Base-by-base conservation (phyloP, 2,329 filamentous ascomycete species). In the Amphichorda felina region DNA sequence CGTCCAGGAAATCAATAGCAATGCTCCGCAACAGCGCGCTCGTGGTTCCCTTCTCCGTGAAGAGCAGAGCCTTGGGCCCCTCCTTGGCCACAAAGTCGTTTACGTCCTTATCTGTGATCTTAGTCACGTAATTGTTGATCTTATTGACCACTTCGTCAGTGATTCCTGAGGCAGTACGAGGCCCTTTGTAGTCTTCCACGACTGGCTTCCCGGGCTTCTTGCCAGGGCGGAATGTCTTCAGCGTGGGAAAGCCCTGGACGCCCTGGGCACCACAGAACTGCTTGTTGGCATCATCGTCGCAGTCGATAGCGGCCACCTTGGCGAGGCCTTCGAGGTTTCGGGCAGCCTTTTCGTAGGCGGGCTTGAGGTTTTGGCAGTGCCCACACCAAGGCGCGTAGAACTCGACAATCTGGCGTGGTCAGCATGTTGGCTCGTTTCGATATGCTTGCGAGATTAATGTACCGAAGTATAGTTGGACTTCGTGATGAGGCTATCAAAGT, bases 381-480 rank as follows among this genome's bases (percentile, higher is more conserved):
- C 89, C 91, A 51, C 91, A 96, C 89, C 89, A 96, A 17, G 89
- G 89, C 8, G 89, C 89, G 53, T 94, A 96, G 70, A 96, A 96
- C 61, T 88, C 85, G 54, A 77, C 62, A 31, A 77, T 70, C 70
- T 78, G 45, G 6, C 29, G 15, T 21, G 35, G 26, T 33, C 38
- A 38, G 33, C 35, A 36, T 30, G 34, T 15, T 18, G 35, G 33
- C 29, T 17, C 11, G 30, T 11, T 22, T 17, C 29, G 14, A 34
- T 8, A 30, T 16, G 9, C 8, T 18, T 33, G 33, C 33, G 22
- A 17, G 16, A 15, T 15, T 10, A 21, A 22, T 15, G 10, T 28
- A 94, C 88, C 35, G 87, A 87, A 29, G 87, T 93, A 59, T 96
- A 70, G 54, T 95, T 95, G 19, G 87, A 94, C 53, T 84, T 79